Evolutionary conservation across 1,139 yeast species (phyloP), one percentile per base, ranked within the genome.

Genomic region (Sugiyamaella paludigena): DNA sequence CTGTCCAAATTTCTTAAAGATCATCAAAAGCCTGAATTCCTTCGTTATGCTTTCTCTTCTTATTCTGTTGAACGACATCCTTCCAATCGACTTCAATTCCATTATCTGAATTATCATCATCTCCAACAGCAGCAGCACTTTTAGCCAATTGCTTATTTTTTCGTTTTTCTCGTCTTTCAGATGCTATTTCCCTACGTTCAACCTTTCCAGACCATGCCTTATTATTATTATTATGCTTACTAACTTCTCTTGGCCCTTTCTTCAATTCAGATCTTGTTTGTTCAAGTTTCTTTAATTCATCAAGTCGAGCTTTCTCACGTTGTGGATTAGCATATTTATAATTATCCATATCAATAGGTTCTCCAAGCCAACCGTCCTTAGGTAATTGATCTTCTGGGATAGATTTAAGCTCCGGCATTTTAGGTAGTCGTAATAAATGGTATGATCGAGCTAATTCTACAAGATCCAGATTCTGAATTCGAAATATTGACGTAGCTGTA

Each of bases 401-500:
- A 58, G 76, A 74, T 30, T 73, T 74, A 26, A 87, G 74, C 65
- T 94, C 99, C 0, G 98, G 98, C 98, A 94, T 94, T 58, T 83
- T 81, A 7, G 99, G 99, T 47, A 92, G 70, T 58, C 97, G 75
- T 42, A 87, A 69, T 11, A 94, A 69, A 1, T 96, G 96, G 67
- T 86, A 89, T 71, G 86, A 75, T 56, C 74, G 77, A 0, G 95
- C 96, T 11, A 84, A 56, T 0, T 84, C 86, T 28, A 83, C 66
- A 59, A 86, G 84, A 64, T 91, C 95, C 51, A 94, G 69, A 8
- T 80, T 71, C 40, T 79, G 78, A 16, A 87, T 61, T 54, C 98
- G 75, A 71, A 94, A 94, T 33, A 94, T 92, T 0, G 97, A 89
- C 9, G 84, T 75, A 0, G 97, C 96, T n/a, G 87, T 70, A 68